Base-by-base conservation (phyloP, 2,329 filamentous ascomycete genomes). In the Ophiostoma montium region DNA sequence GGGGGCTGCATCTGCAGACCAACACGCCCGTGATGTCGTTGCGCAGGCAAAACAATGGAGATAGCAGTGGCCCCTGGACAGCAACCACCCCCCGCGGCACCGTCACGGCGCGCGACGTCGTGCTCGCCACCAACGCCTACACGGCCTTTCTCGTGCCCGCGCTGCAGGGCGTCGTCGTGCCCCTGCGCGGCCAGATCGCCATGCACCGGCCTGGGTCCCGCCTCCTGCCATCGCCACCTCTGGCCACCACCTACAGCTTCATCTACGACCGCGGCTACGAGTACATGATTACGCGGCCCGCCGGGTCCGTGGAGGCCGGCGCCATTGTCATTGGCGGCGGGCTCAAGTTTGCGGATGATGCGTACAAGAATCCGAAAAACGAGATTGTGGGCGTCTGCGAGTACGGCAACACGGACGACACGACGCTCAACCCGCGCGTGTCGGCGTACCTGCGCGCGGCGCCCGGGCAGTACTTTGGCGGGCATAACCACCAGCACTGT, bases 251-350 rank as follows among this genome's bases (percentile, higher is more conserved):
- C 1, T 82, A 80, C 56, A 78, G 71, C 18, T 78, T 84, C 54
- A 73, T 81, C 23, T 78, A 78, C 57, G 65, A 67, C 2, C 62
- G 65, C 21, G 76, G 79, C 0, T 83, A 80, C 57, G 81, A 84
- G 52, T 85, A 84, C 60, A 76, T 84, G 69, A 74, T 84, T 9
- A 69, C 74, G 2, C 68, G 76, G 1, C 71, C 72, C 0, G 61
- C 65, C n/a, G 68, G 68, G 0, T 65, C 68, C 3, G 55, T 53
- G 16, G 62, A 65, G 19, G 63, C 61, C 3, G 70, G 74, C 23
- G 71, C 76, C 50, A 71, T 84, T 27, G 63, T 84, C 30, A 79
- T 83, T 13, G 80, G 80, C 1, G 80, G 80, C 15, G 78, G 74
- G 0, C 59, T 76, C 11, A 48, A 27, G 35, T 50, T 35, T 46